Base-by-base conservation (phyloP, 805 yeast genomes). In the Tetrapisispora fleetii region DNA sequence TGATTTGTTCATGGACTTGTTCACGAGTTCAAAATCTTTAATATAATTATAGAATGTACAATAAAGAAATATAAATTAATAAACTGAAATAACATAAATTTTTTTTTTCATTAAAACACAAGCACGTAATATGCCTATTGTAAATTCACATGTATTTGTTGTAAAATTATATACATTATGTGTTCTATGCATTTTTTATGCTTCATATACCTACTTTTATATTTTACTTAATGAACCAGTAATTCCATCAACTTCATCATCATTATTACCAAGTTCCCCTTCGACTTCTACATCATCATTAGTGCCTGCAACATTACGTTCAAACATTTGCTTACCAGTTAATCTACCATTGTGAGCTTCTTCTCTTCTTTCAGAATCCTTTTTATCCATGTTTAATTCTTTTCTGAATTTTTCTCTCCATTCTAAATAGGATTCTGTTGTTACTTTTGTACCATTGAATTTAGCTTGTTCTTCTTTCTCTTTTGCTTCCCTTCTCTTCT, bases 241-340 rank as follows among this genome's bases (percentile, higher is more conserved):
- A 2, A 42, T 37, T 28, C 52, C 47, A 19, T 51, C 50, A 43
- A 52, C 55, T 18, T 56, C 49, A 17, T 24, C 36, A 17, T 52
- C 62, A 21, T 30, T 41, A 19, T 41, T 41, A 2, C 30, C 37
- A 5, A 41, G 9, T 14, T 28, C 44, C 11, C 28, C 44, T 10
- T 54, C 57, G 22, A 51, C 57, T 28, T 63, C 77, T 6, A 72
- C 79, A 40, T 75, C 81, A 40, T 79, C 90, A 22, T 70, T 81
- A 35, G 78, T 82, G 46, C 81, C 83, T 39, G 85, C 95, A 56
- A 93, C 75, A 41, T 98, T 98, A 59, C 76, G 76, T 62, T 89
- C 98, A 61, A 91, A 91, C 51, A 93, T 85, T 67, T 88, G 91
- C 57, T 79, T 77, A 22, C 99, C 99, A 0, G 95, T 82, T 59